Conservation (phyloP, 108 stramenopile genomes). For the Cylindrotheca fusiformis region DNA sequence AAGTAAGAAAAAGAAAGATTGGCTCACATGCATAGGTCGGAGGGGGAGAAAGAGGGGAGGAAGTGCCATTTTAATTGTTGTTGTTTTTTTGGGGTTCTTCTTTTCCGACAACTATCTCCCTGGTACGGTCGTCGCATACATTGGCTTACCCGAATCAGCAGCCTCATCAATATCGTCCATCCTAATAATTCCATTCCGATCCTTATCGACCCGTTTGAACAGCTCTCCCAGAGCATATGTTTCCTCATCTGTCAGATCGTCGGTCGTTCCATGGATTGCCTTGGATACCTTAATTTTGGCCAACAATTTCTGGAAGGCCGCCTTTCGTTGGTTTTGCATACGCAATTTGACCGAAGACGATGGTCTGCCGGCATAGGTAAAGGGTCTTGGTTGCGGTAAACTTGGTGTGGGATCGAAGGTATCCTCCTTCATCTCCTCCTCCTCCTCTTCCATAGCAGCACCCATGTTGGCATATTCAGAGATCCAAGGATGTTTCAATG, state of each 20-base stretch:
- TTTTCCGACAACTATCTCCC: too few species aligned
- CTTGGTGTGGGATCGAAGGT: background rate
- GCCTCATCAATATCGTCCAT: conserved; percentile 11
- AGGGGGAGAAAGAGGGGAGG: too few species aligned
- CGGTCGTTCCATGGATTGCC: conserved; percentile 1
- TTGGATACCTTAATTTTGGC: conserved; percentile 10
- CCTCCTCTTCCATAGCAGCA: conserved; percentile 1
- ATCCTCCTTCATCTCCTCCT: background rate
- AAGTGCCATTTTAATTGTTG: too few species aligned
- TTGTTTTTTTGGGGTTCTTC: too few species aligned
- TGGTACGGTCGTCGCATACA: too few species aligned
- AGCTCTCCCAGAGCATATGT: conserved; percentile 12
- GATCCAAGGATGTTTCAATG: conserved; percentile 49
- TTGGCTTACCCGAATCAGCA: background rate
- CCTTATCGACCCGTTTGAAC: conserved; percentile 10
- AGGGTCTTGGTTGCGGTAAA: conserved; percentile 1
- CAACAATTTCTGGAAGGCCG: conserved; percentile 25
- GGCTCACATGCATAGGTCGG: too few species aligned
- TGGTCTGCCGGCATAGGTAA: background rate
- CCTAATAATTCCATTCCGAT: conserved; percentile 12
- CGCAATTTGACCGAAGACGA: background rate
- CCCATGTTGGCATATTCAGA: conserved; percentile 14
- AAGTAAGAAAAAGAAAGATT: too few species aligned
- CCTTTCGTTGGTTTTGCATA: conserved; percentile 2
- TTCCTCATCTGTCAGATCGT: conserved; percentile 8